Evolutionary conservation across 2,329 filamentous ascomycete genomes (phyloP).

Genomic region (Xylaria sp.): DNA sequence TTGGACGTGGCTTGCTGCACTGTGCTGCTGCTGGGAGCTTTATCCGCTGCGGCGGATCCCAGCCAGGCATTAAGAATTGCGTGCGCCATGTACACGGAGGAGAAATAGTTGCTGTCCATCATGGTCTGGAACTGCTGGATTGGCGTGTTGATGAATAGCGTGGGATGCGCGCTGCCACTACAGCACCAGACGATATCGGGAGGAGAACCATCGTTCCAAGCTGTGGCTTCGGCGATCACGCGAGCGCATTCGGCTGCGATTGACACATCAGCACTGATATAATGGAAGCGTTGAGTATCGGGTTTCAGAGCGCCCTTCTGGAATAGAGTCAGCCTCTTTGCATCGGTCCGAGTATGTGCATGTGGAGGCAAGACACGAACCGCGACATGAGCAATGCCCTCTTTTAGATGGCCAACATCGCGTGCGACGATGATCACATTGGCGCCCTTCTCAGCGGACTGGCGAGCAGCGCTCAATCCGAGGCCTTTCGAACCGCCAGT

Average conservation of each 20-base stretch:
- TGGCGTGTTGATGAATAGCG: slow-evolving; percentile 52
- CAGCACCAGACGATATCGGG: slow-evolving; percentile 75
- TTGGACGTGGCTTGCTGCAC: not conserved
- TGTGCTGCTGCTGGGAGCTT: not conserved
- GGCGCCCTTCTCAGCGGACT: slow-evolving; percentile 73
- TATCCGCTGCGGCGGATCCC: not conserved
- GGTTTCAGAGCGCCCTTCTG: slow-evolving; percentile 62
- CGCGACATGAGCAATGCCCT: slow-evolving; percentile 65
- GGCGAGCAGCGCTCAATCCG: slow-evolving; percentile 69
- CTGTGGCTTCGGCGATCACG: slow-evolving; percentile 66
- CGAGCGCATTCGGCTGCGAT: slow-evolving; percentile 65
- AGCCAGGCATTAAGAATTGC: slow-evolving; percentile 50
- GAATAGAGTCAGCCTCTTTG: slow-evolving; percentile 3
- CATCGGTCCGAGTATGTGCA: not conserved
- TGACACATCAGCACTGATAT: slow-evolving; percentile 73
- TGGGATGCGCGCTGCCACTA: slow-evolving; percentile 70
- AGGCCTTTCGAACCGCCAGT: slow-evolving; percentile 79
- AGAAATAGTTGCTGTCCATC: slow-evolving; percentile 57
- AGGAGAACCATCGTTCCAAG: slow-evolving; percentile 67
- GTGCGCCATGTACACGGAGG: slow-evolving; percentile 54
- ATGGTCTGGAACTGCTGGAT: slow-evolving; percentile 50
- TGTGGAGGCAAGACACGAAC: slow-evolving; percentile 48
- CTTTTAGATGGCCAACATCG: slow-evolving; percentile 67
- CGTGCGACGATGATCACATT: slow-evolving; percentile 76
- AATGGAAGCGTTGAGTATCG: slow-evolving; percentile 68